A percentile compares a stretch with the other conserved stretches of the same genome.
phyloP scores from a whole-genome alignment of 2,329 filamentous ascomycete genomes.

The Colletotrichum filicis region DNA sequence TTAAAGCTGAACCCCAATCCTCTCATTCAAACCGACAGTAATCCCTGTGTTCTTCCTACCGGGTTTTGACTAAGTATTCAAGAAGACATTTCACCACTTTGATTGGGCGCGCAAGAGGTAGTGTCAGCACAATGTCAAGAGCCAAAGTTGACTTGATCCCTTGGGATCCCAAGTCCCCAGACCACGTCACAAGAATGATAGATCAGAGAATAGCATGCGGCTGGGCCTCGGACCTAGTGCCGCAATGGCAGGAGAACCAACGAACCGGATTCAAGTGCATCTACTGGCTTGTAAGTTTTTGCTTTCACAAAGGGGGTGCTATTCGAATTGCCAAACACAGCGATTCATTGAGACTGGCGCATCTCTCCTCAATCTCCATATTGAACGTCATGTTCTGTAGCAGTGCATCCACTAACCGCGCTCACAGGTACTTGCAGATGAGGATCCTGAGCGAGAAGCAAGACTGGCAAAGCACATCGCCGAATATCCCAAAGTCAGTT shows the following conservation, averaged over 20 bases:
- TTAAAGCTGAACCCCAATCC: not conserved
- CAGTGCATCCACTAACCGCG: not conserved
- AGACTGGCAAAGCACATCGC: constrained; percentile 39
- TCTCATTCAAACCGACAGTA: not conserved
- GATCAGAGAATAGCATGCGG: constrained; percentile 41
- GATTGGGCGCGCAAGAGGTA: no score
- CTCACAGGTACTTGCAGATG: constrained; percentile 30
- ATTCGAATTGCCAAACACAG: not conserved
- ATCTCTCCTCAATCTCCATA: not conserved
- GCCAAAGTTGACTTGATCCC: constrained; percentile 37
- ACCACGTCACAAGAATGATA: constrained; percentile 38
- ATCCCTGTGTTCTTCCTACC: no score
- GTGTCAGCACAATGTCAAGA: not conserved
- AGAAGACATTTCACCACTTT: not conserved
- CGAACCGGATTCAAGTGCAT: constrained; percentile 35
- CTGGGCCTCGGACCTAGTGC: constrained; percentile 38
- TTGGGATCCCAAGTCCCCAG: constrained; percentile 40
- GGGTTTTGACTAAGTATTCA: no score
- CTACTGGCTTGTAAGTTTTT: constrained; percentile 37
- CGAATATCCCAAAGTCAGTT: constrained; percentile 35
- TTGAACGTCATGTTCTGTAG: no score
- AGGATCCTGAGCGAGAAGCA: constrained; percentile 20
- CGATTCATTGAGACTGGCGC: no score
- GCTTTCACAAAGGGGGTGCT: not conserved
- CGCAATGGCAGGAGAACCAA: constrained; percentile 38